These are phyloP conservation scores for Lichina pygmaea DNA, from an alignment of 495 filamentous ascomycete species.

Conservation along the genomic window DNA sequence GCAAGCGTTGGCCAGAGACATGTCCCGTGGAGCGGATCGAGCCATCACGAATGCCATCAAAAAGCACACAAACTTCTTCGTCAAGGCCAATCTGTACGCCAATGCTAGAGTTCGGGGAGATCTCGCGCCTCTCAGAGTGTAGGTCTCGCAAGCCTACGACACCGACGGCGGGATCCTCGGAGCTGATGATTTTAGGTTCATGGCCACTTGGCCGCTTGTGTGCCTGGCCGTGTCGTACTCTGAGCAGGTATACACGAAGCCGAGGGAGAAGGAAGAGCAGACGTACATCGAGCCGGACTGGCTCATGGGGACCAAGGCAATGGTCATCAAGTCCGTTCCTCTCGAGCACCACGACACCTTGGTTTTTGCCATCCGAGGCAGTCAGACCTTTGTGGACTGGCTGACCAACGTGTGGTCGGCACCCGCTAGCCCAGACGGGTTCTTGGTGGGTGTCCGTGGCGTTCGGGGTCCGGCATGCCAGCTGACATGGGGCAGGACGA, in stretches of 20 bases:
- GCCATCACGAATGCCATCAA: conserved; percentile 15
- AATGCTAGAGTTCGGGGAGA: conserved; percentile 48
- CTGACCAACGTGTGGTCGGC: conserved; percentile 44
- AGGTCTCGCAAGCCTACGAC: conserved; percentile 8
- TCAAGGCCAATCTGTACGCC: conserved; percentile 52
- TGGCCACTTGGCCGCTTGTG: conserved; percentile 41
- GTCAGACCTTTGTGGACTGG: conserved; percentile 61
- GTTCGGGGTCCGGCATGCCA: neutral
- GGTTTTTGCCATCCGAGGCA: conserved; percentile 58
- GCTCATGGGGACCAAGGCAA: conserved; percentile 49
- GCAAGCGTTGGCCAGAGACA: conserved; percentile 8
- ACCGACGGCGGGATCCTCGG: neutral
- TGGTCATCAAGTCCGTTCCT: conserved; percentile 53
- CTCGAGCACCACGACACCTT: conserved; percentile 52
- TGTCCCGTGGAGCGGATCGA: conserved; percentile 4
- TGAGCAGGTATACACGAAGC: conserved; percentile 38
- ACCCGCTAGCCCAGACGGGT: conserved; percentile 32
- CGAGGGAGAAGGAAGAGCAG: conserved; percentile 26
- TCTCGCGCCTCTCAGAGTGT: conserved; percentile 37
- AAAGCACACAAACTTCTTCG: conserved; percentile 28
- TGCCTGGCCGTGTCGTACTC: conserved; percentile 53
- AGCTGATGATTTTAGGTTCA: conserved; percentile 18
- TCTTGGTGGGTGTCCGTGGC: conserved; percentile 21
- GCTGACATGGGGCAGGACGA: conserved; percentile 27
- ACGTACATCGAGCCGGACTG: conserved; percentile 41